These are phyloP conservation scores for Hydnum rufescens DNA, from an alignment of 768 basidiomycete species.

Conservation along the genomic window DNA sequence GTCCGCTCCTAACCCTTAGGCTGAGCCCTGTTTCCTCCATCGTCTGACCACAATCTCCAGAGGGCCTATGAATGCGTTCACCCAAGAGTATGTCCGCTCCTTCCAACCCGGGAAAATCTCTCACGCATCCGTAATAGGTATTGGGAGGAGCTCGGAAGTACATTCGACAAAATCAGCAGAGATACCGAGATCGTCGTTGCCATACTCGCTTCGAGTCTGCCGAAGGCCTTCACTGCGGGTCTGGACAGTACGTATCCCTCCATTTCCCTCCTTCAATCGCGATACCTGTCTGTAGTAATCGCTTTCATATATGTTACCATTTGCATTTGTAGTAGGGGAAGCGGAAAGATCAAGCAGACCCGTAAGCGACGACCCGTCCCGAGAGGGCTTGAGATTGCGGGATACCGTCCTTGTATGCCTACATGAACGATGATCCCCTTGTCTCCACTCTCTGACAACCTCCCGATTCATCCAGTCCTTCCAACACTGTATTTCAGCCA, in stretches of 20 bases:
- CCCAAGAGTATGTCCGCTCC: background rate
- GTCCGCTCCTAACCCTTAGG: conserved; percentile 12
- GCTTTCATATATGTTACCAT: background rate
- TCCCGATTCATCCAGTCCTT: conserved; percentile 25
- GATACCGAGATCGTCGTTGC: conserved; percentile 45
- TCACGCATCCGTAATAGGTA: conserved; percentile 27
- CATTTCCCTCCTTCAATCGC: background rate
- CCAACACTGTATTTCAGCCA: conserved; percentile 48
- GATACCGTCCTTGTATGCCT: conserved; percentile 23
- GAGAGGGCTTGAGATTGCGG: conserved; percentile 30
- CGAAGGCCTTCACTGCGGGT: conserved; percentile 57
- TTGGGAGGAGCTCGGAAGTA: conserved; percentile 47
- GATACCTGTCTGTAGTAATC: background rate
- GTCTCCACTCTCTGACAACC: no score
- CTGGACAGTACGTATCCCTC: conserved; percentile 38
- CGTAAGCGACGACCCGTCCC: conserved; percentile 27
- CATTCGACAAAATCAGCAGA: conserved; percentile 35
- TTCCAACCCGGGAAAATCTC: no score
- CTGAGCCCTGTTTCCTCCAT: background rate
- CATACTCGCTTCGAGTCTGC: conserved; percentile 49
- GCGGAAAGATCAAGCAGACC: conserved; percentile 1
- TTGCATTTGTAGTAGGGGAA: background rate
- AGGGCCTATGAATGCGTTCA: background rate
- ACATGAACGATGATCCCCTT: no score
- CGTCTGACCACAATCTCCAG: background rate